Evolutionary conservation across 2,329 filamentous ascomycete genomes (phyloP).

Genomic region (Xylariaceae sp.): DNA sequence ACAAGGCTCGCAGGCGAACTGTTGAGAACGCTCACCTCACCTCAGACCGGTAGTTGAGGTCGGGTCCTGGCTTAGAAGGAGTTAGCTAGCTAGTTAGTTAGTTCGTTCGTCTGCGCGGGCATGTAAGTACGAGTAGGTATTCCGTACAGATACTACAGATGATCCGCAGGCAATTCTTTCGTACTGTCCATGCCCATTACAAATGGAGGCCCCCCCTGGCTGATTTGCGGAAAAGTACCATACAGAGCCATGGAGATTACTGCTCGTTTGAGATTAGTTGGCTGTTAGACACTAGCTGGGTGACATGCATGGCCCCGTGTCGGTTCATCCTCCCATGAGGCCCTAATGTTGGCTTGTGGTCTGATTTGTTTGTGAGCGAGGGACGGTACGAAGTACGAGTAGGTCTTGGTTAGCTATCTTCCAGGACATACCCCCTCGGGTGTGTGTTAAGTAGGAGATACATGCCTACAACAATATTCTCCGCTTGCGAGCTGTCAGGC

Average conservation of each 20-base stretch:
- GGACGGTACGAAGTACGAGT: background rate
- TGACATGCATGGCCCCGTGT: slow-evolving; percentile 31
- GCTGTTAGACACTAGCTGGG: slow-evolving; percentile 13
- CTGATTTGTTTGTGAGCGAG: slow-evolving; percentile 19
- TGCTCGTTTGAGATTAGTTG: slow-evolving; percentile 16
- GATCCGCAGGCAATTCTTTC: background rate
- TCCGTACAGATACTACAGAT: background rate
- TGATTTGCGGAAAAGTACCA: slow-evolving; percentile 22
- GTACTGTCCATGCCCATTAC: background rate
- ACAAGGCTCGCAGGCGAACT: background rate
- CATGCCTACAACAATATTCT: slow-evolving; percentile 1
- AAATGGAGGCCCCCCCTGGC: slow-evolving; percentile 1
- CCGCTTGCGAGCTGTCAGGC: slow-evolving; percentile 19
- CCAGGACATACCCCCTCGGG: background rate
- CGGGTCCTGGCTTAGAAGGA: background rate
- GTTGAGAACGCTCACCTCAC: background rate
- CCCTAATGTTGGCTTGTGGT: slow-evolving; percentile 20
- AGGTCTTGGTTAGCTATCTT: no score
- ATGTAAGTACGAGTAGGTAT: no score
- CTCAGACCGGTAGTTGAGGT: no score
- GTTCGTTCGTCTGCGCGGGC: no score
- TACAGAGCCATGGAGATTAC: slow-evolving; percentile 19
- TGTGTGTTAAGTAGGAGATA: background rate
- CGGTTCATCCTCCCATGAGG: slow-evolving; percentile 29
- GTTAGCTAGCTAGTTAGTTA: background rate